Percentiles rank a stretch among this genome's conserved stretches.
Evolutionary conservation across 2,329 filamentous ascomycete species (phyloP).

Genomic region (Chaetomiaceae sp.): DNA sequence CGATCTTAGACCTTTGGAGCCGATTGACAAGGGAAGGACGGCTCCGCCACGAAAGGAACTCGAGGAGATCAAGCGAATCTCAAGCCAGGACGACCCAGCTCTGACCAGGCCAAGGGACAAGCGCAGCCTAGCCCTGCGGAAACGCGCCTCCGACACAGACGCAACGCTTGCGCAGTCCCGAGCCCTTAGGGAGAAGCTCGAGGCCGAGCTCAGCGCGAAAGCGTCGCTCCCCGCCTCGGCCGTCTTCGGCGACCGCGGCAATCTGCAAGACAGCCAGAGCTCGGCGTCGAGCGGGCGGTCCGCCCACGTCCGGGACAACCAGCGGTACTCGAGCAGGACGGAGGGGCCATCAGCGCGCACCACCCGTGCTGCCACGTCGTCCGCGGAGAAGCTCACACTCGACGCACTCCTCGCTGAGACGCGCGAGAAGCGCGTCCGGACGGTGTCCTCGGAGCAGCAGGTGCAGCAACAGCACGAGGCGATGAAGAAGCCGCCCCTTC

Average conservation of each 20-base stretch:
- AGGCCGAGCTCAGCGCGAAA: constrained; percentile 20
- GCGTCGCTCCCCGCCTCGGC: constrained; percentile 9
- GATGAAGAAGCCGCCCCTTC: constrained; percentile 16
- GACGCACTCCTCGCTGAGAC: constrained; percentile 11
- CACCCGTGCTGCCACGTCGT: not conserved
- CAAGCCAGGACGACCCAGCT: constrained; percentile 3
- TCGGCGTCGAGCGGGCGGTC: constrained; percentile 19
- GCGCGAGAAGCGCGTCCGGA: constrained; percentile 4
- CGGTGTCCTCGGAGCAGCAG: not conserved
- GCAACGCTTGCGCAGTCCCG: constrained; percentile 20
- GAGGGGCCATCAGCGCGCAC: constrained; percentile 8
- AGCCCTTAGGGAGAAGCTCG: constrained; percentile 23
- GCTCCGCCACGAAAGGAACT: constrained; percentile 16
- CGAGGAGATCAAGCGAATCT: constrained; percentile 11
- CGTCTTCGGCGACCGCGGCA: constrained; percentile 23
- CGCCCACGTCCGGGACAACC: constrained; percentile 12
- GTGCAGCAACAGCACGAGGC: too few species aligned
- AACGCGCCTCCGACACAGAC: constrained; percentile 15
- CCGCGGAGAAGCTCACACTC: constrained; percentile 8
- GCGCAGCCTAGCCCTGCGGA: constrained; percentile 9
- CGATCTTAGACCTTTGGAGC: constrained; percentile 12
- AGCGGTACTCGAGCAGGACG: constrained; percentile 1
- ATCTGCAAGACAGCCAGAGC: constrained; percentile 22
- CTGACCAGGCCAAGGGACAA: constrained; percentile 5
- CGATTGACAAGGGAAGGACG: constrained; percentile 15